Base-by-base conservation (phyloP, 2,329 filamentous ascomycete genomes). In the Hymenoscyphus linearis region DNA sequence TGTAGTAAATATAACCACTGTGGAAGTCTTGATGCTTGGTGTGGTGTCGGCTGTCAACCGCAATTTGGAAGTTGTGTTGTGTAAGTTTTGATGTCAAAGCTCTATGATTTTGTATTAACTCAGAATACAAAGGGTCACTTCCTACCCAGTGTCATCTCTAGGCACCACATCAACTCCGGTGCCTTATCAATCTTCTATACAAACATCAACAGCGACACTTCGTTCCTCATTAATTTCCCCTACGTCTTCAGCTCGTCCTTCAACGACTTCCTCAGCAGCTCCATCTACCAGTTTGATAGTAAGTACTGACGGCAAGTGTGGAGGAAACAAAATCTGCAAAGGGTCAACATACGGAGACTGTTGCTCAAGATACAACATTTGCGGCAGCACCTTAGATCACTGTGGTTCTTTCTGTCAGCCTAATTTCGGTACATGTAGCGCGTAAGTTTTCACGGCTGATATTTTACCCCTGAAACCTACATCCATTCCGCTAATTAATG, bases 361-460 rank as follows among this genome's bases (percentile, higher is more conserved):
- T 35, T 60, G 58, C 27, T 60, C 58, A 16, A 37, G 55, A 53
- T 60, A 60, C n/a, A 26, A 37, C 2, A 56, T 25, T 25, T 60
- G 58, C 25, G 58, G 58, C 9, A 35, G 25, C 26, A 56, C 58
- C 4, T 6, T 53, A 5, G 52, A 52, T 35, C 55, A 60, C 22
- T 60, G 58, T 27, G 53, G 58, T 6, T 55, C 52, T 16, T 53
- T 53, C 12, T 60, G 58, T 25, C 35, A 60, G 22, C 16, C 52
- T 27, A 36, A 4, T 14, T 55, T 50, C n/a, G 58, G 58, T n/a
- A 60, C 58, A 35, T 60, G 58, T 26, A 58, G 25, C 44, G n/a
- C 44, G 44, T 50, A 25, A 50, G 44, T 25, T 6, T 25, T 25
- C 10, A n/a, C 44, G 10, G 13, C 13, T 18, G 10, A 7, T 2